phyloP scores from a whole-genome alignment of 1,139 yeast species.

The Taphrina deformans region DNA sequence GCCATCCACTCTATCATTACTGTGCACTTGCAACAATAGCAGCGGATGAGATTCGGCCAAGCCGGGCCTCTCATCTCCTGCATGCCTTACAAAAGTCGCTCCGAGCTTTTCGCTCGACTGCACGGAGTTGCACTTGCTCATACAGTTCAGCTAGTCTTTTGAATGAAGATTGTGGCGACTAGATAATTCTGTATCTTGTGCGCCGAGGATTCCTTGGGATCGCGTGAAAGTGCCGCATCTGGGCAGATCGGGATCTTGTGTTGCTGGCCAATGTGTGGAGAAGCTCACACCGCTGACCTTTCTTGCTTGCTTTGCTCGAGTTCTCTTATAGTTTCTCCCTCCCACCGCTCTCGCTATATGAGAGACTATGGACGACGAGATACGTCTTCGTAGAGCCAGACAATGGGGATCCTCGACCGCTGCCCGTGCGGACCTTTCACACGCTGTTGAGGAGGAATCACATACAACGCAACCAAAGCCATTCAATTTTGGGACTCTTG shows the following conservation, averaged over 20 bases:
- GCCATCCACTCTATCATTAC: no score
- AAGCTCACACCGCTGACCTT: neutral
- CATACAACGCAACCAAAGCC: neutral
- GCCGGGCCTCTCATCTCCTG: no score
- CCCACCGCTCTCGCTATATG: no score
- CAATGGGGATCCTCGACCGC: neutral
- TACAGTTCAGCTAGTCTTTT: no score
- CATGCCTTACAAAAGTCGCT: no score
- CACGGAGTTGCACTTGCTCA: no score
- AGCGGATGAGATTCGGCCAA: no score
- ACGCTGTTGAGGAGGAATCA: neutral
- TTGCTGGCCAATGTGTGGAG: neutral
- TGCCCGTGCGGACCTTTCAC: neutral
- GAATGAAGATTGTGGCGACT: no score
- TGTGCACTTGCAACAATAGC: no score
- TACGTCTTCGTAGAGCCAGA: neutral
- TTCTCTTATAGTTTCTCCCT: no score
- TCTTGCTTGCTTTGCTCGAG: neutral
- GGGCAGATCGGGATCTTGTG: neutral
- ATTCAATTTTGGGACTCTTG: neutral
- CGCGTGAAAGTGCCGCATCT: neutral
- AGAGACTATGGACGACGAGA: slow-evolving; percentile 11
- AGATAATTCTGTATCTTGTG: neutral
- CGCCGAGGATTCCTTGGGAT: no score
- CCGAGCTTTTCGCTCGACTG: no score